Percentiles rank a stretch among this genome's conserved stretches.
These are phyloP conservation scores for Lactarius psammicola DNA, from an alignment of 768 basidiomycete species.

Conservation along the genomic window DNA sequence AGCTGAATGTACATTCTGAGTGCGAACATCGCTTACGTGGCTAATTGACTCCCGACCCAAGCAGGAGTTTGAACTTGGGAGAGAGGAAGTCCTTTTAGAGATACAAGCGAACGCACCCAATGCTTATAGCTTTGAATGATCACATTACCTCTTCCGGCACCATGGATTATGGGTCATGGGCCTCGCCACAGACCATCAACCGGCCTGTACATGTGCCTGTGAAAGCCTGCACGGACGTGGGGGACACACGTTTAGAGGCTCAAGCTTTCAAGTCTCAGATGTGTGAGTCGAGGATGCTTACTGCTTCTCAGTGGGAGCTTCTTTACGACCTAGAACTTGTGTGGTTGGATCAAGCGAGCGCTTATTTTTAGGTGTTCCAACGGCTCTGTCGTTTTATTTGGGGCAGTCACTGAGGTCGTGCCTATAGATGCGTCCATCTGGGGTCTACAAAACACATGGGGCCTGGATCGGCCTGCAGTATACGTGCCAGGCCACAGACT, in stretches of 20 bases:
- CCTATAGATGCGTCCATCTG: not conserved
- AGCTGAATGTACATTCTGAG: slow-evolving; percentile 3
- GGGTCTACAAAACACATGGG: not conserved
- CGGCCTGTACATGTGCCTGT: not conserved
- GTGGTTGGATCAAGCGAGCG: not conserved
- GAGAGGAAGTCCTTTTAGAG: not conserved
- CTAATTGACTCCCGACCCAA: slow-evolving; percentile 7
- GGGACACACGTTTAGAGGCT: not conserved
- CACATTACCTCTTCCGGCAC: not conserved
- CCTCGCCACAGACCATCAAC: not conserved
- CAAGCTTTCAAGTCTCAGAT: not conserved
- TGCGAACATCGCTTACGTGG: not conserved
- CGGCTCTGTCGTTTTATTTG: not conserved
- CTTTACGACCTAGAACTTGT: not conserved
- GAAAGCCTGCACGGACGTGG: not conserved
- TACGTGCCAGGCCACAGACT: not conserved
- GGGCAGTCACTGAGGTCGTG: not conserved
- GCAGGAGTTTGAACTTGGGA: not conserved
- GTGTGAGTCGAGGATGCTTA: not conserved
- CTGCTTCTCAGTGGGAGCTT: not conserved
- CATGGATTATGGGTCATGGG: not conserved
- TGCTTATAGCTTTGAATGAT: slow-evolving; percentile 1
- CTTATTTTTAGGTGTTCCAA: not conserved
- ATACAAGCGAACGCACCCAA: not conserved
- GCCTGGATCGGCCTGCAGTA: not conserved